Conservation (phyloP, 2,329 filamentous ascomycete species). For the Diaporthe capsici region DNA sequence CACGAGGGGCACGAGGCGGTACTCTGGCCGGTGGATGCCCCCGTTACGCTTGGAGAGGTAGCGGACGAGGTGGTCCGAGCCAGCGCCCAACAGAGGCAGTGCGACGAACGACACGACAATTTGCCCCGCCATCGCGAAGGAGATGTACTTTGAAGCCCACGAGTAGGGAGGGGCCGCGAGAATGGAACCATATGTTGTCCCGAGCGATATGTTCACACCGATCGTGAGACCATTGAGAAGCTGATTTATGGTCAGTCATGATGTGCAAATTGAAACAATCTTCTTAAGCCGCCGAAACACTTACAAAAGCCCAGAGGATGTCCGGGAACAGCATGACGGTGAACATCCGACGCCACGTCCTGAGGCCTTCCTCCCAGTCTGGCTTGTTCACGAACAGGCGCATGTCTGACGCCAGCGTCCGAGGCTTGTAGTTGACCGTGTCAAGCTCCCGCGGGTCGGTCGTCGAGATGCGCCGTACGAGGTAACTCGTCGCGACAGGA, state of each 20-base stretch:
- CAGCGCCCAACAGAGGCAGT: slow-evolving; percentile 55
- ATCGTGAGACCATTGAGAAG: slow-evolving; percentile 36
- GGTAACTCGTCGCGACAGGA: not conserved
- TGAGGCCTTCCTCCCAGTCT: slow-evolving; percentile 36
- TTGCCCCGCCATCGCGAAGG: slow-evolving; percentile 57
- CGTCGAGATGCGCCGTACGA: slow-evolving; percentile 23
- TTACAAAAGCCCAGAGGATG: slow-evolving; percentile 15
- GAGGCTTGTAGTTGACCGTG: slow-evolving; percentile 30
- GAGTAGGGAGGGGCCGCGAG: slow-evolving; percentile 53
- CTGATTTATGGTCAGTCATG: not conserved
- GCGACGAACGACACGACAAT: slow-evolving; percentile 49
- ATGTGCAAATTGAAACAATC: too few species aligned
- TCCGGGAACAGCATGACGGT: slow-evolving; percentile 25
- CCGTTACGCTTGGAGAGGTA: slow-evolving; percentile 52
- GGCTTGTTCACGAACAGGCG: slow-evolving; percentile 36
- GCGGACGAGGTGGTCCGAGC: slow-evolving; percentile 55
- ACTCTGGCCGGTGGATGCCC: slow-evolving; percentile 59
- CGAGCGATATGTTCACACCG: slow-evolving; percentile 59
- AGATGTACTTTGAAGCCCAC: slow-evolving; percentile 52
- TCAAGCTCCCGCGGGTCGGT: slow-evolving; percentile 31
- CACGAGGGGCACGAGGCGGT: slow-evolving; percentile 52
- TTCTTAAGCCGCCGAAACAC: not conserved
- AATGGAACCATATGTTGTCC: slow-evolving; percentile 56
- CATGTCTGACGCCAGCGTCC: slow-evolving; percentile 38
- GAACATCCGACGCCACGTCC: slow-evolving; percentile 33